A percentile compares a stretch with the other conserved stretches of the same genome.
Conservation (phyloP, 805 yeast genomes). For the Candida fluviatilis region DNA sequence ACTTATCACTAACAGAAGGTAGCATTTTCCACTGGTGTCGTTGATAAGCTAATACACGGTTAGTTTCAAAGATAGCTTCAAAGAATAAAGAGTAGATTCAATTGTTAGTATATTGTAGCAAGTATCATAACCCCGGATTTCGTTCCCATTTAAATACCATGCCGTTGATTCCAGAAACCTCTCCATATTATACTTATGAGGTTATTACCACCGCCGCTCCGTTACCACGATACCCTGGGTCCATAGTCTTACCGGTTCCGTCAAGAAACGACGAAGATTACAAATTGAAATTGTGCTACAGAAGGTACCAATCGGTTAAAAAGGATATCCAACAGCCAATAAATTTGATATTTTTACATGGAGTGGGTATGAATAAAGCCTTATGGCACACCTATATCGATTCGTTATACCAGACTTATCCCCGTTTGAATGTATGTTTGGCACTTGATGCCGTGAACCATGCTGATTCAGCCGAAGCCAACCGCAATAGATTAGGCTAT, state of each 20-base stretch:
- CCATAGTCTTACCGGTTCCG: constrained; percentile 14
- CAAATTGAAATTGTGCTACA: constrained; percentile 45
- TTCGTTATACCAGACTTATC: constrained; percentile 22
- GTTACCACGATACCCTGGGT: constrained; percentile 35
- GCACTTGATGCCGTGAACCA: constrained; percentile 55
- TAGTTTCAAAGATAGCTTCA: too few relatives aligned
- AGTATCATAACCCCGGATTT: too few relatives aligned
- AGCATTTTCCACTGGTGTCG: too few relatives aligned
- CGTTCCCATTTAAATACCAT: not conserved
- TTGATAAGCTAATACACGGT: too few relatives aligned
- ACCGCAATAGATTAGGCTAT: constrained; percentile 52
- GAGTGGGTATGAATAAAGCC: constrained; percentile 62
- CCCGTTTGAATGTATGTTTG: constrained; percentile 9
- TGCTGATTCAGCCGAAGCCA: constrained; percentile 64
- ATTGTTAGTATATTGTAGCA: too few relatives aligned
- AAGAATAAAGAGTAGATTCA: too few relatives aligned
- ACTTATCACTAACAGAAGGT: too few relatives aligned
- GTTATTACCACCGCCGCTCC: constrained; percentile 21
- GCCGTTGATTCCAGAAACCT: constrained; percentile 9
- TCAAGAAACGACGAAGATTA: constrained; percentile 38
- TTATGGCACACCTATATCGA: constrained; percentile 58
- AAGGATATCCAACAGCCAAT: constrained; percentile 16
- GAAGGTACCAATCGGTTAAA: constrained; percentile 29
- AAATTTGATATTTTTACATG: constrained; percentile 57
- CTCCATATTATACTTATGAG: constrained; percentile 9